Evolutionary conservation across 192 early-diverging fungal genomes (phyloP).

Genomic region (Podila horticola): DNA sequence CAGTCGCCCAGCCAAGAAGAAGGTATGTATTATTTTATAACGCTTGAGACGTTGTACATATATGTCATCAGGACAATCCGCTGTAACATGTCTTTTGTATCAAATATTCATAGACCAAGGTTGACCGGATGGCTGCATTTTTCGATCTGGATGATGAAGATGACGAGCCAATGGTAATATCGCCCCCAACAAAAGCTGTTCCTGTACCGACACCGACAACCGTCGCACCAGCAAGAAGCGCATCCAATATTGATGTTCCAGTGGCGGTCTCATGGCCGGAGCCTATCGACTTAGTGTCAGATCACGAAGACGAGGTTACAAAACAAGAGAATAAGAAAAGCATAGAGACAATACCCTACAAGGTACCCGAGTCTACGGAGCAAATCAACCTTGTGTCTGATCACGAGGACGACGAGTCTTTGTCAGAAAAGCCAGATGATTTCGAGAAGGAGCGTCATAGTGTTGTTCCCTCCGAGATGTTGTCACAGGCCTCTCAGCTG

Average conservation of each 20-base stretch:
- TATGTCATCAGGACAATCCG: no score
- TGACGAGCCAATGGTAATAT: neutral
- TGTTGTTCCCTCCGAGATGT: neutral
- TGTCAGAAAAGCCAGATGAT: neutral
- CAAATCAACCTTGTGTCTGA: neutral
- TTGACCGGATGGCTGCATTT: slow-evolving; percentile 42
- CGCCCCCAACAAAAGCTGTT: neutral
- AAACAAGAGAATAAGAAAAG: neutral
- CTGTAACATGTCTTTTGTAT: neutral
- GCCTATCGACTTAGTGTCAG: neutral
- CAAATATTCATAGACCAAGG: slow-evolving; percentile 12
- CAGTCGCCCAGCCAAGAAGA: slow-evolving; percentile 33
- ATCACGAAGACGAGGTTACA: neutral
- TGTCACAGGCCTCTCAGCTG: neutral
- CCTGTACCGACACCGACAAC: neutral
- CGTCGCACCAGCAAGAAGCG: neutral
- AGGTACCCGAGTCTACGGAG: neutral
- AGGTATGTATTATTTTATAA: neutral
- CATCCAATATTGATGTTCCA: slow-evolving; percentile 1
- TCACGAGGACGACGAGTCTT: neutral
- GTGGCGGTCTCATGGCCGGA: slow-evolving; percentile 19
- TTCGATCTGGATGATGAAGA: slow-evolving; percentile 46
- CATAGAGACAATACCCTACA: neutral
- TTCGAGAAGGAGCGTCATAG: neutral
- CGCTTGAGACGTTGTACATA: no score